Conservation (phyloP, 1,284 basidiomycete species). For the Apiotrichum akiyoshidainum region DNA sequence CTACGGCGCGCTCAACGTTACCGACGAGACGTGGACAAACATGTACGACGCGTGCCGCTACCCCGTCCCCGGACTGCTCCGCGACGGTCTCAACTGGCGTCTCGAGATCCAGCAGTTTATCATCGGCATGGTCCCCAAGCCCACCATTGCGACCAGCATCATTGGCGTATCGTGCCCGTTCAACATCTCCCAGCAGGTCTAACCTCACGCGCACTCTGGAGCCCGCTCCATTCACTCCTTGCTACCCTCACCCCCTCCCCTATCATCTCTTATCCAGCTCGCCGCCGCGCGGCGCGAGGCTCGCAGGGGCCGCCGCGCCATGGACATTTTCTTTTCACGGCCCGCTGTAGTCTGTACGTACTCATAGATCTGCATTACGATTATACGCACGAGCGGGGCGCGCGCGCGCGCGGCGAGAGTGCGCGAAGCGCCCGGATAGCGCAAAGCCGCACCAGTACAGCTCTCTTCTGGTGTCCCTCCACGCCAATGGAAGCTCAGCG, state of each 20-base stretch:
- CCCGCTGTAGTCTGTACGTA: slow-evolving; percentile 9
- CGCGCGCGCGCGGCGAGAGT: no score
- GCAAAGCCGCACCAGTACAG: no score
- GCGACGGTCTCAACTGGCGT: slow-evolving; percentile 67
- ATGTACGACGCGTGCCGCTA: slow-evolving; percentile 77
- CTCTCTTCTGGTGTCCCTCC: no score
- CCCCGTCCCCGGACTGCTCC: slow-evolving; percentile 56
- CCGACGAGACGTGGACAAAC: slow-evolving; percentile 74
- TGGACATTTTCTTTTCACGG: not conserved
- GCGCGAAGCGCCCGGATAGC: no score
- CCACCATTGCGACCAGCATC: slow-evolving; percentile 59
- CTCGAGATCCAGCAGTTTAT: slow-evolving; percentile 68
- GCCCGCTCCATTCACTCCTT: not conserved
- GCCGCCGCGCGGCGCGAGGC: no score
- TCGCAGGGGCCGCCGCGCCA: not conserved
- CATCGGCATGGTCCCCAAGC: slow-evolving; percentile 61
- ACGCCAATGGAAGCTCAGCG: no score
- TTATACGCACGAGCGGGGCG: no score
- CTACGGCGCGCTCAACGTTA: slow-evolving; percentile 72
- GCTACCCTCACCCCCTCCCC: not conserved
- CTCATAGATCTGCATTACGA: slow-evolving; percentile 9
- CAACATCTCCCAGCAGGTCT: slow-evolving; percentile 43
- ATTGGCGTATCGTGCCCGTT: slow-evolving; percentile 69
- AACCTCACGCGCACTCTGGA: not conserved
- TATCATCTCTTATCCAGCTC: no score